Conservation (phyloP, 108 stramenopile species). For the Parmales sp. region DNA sequence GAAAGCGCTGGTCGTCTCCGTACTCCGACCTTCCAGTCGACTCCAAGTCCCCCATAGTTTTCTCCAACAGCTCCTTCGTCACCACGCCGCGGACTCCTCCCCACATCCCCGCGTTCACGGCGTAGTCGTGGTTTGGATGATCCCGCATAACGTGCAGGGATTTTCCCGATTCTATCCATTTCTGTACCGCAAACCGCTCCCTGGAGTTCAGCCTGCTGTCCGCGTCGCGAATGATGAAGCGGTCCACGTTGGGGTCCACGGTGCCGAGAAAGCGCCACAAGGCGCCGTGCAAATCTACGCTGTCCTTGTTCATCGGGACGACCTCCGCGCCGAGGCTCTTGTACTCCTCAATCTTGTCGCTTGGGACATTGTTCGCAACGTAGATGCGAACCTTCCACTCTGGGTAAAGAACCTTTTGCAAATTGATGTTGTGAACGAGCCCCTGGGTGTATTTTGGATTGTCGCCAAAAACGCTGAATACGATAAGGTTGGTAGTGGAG, state of each 20-base stretch:
- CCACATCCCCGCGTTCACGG: conserved; percentile 27
- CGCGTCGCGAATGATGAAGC: conserved; percentile 21
- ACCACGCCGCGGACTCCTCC: conserved; percentile 7
- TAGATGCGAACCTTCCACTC: conserved; percentile 22
- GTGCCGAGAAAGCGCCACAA: conserved; percentile 26
- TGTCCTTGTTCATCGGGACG: not conserved
- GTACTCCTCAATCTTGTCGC: not conserved
- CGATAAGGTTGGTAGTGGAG: conserved; percentile 8
- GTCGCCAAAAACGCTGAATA: conserved; percentile 20
- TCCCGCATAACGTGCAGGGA: conserved; percentile 20
- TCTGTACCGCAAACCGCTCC: conserved; percentile 15
- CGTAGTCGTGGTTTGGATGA: conserved; percentile 18
- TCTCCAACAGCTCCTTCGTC: not conserved
- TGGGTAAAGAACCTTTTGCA: conserved; percentile 17
- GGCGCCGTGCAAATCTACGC: conserved; percentile 18
- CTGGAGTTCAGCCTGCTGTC: conserved; percentile 24
- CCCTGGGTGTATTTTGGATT: conserved; percentile 23
- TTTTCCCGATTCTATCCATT: conserved; percentile 15
- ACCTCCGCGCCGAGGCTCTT: conserved; percentile 11
- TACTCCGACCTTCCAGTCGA: no score
- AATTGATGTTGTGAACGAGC: conserved; percentile 18
- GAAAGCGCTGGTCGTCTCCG: not conserved
- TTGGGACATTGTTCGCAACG: conserved; percentile 14
- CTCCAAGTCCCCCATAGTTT: not conserved
- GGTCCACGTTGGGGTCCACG: conserved; percentile 16